phyloP scores from a whole-genome alignment of 257 asterid species.

The Linaria vulgaris region DNA sequence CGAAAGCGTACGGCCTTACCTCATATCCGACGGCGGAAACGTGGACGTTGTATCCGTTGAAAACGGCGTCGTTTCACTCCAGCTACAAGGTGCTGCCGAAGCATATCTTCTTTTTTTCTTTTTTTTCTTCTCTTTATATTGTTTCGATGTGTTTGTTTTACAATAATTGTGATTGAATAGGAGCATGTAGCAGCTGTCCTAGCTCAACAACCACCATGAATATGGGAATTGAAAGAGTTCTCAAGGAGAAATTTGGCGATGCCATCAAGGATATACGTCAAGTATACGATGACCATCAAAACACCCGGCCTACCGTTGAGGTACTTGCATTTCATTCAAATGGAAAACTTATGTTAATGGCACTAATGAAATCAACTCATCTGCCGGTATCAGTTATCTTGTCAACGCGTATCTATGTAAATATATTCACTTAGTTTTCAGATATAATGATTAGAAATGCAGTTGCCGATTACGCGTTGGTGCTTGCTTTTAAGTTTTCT shows the following conservation, averaged over 20 bases:
- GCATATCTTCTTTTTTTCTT: too few species aligned
- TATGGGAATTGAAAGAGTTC: slow-evolving; percentile 85
- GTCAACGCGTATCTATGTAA: too few species aligned
- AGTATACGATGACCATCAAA: slow-evolving; percentile 47
- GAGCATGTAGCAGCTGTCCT: slow-evolving; percentile 89
- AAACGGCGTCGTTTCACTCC: slow-evolving; percentile 74
- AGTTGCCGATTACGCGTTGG: too few species aligned
- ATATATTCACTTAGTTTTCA: too few species aligned
- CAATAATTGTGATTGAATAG: slow-evolving; percentile 35
- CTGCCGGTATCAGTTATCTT: too few species aligned
- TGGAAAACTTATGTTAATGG: too few species aligned
- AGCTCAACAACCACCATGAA: slow-evolving; percentile 94
- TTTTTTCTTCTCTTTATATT: background rate
- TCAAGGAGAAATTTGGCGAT: slow-evolving; percentile 87
- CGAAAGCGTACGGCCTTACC: slow-evolving; percentile 85
- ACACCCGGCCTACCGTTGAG: slow-evolving; percentile 54
- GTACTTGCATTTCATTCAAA: too few species aligned
- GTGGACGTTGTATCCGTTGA: slow-evolving; percentile 83
- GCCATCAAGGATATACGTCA: slow-evolving; percentile 76
- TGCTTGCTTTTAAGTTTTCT: too few species aligned
- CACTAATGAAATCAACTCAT: too few species aligned
- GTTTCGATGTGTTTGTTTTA: background rate
- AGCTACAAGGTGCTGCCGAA: slow-evolving; percentile 67
- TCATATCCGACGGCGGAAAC: slow-evolving; percentile 88
- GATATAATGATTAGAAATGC: too few species aligned